Base-by-base conservation (phyloP, 208 protist species). In the Trypanosomatidae sp. region DNA sequence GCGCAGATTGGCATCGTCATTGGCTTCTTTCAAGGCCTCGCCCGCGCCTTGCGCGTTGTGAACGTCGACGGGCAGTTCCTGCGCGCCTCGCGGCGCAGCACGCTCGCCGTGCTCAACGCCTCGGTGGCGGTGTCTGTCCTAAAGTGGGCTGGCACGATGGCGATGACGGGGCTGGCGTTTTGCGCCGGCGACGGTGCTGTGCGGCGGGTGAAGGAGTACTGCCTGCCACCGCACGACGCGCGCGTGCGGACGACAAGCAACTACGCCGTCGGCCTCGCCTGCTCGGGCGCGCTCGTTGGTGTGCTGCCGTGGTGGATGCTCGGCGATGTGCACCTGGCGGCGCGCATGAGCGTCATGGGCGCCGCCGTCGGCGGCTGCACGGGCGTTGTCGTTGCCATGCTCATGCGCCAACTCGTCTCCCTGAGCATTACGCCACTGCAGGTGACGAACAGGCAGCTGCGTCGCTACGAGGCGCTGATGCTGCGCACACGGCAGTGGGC, bases 301-400 rank as follows among this genome's bases (percentile, higher is more conserved):
- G 59, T 88, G 33, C 38, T 92, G 61, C 83, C 83, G 48, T 92
- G 83, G 76, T 92, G 83, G 79, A 62, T 92, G 24, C 61, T 92
- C n/a, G 68, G 59, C 30, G 83, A 92, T 41, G 44, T 53, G 0
- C 44, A 37, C 11, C 46, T 88, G 30, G 75, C 78, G 4, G 28
- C 62, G 19, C 83, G 83, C 19, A 63, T 92, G 46, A 59, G 69
- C 15, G 61, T 62, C 1, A 78, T 67, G 0, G 83, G 83, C 8
- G 45, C 65, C 4, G 61, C 59, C 25, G 50, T 92, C 8, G 83
- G 83, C 20, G 83, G 70, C 8, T 43, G 53, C 0, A 63, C 88
- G 19, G 83, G 83, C 6, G 21, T 80, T 44, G 53, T 61, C 15
- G 70, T 87, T 11, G 79, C 76, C 15, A 30, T 72, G 11, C 65